These are phyloP conservation scores for Anacardium occidentale DNA, from an alignment of 345 rosid genomes.

Conservation along the genomic window DNA sequence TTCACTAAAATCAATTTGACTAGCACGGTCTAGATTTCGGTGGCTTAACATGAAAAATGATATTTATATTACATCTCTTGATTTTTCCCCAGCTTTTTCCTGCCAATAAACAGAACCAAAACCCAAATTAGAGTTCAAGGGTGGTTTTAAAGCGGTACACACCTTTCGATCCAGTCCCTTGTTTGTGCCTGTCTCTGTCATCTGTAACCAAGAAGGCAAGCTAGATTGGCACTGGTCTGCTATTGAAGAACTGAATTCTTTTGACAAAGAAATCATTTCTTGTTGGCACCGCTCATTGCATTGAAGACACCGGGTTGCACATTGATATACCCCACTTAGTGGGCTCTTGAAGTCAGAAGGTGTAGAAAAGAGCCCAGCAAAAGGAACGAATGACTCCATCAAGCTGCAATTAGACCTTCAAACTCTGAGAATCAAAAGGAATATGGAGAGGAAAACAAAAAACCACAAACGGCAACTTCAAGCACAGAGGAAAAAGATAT, in stretches of 20 bases:
- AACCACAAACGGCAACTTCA: neutral
- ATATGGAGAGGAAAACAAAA: neutral
- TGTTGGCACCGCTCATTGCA: conserved; percentile 46
- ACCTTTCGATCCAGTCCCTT: conserved; percentile 46
- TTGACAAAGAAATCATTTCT: conserved; percentile 37
- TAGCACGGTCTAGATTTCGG: neutral
- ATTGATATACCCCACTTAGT: conserved; percentile 35
- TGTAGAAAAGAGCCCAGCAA: conserved; percentile 80
- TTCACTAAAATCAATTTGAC: neutral
- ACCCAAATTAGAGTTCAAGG: conserved; percentile 2
- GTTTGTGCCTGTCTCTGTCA: conserved; percentile 47
- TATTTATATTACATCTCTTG: neutral
- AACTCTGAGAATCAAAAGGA: conserved; percentile 17
- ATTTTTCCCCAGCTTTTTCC: neutral
- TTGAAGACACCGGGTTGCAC: conserved; percentile 30
- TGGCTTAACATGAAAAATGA: neutral
- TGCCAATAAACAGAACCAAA: conserved; percentile 4
- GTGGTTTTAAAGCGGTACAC: conserved; percentile 24
- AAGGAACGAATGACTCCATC: conserved; percentile 94
- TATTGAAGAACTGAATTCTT: conserved; percentile 44
- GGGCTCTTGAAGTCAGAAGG: conserved; percentile 52
- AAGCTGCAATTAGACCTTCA: conserved; percentile 48
- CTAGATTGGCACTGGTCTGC: conserved; percentile 59
- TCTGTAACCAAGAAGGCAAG: conserved; percentile 73
- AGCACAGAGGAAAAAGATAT: neutral